Evolutionary conservation across 768 basidiomycete species (phyloP).

Genomic region (Mrakia hoshinonis): DNA sequence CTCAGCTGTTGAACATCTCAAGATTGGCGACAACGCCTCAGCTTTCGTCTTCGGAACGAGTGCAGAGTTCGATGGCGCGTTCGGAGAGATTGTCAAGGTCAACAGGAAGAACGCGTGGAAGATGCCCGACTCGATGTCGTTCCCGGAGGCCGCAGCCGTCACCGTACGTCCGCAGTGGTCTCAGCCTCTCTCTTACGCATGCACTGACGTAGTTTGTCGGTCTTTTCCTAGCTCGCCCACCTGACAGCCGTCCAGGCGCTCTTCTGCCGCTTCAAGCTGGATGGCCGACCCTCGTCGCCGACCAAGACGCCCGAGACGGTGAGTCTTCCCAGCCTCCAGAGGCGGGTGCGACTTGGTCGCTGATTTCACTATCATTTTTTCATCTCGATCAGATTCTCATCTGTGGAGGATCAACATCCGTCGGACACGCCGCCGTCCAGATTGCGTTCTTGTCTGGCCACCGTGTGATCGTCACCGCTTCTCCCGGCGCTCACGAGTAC

Average conservation of each 20-base stretch:
- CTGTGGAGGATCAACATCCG: conserved; percentile 13
- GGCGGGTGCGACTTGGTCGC: no score
- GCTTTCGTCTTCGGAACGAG: conserved; percentile 25
- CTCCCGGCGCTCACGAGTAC: neutral
- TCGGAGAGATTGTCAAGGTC: conserved; percentile 29
- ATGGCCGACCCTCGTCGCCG: neutral
- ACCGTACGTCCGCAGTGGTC: neutral
- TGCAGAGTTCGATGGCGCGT: conserved; percentile 5
- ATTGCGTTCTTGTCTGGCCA: neutral
- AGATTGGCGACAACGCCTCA: conserved; percentile 30
- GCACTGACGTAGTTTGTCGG: neutral
- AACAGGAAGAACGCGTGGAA: conserved; percentile 22
- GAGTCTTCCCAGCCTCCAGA: neutral
- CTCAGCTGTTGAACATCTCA: conserved; percentile 9
- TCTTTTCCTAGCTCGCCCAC: neutral
- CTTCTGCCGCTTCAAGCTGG: neutral
- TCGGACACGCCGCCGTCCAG: conserved; percentile 22
- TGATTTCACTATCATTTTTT: no score
- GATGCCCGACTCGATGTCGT: conserved; percentile 14
- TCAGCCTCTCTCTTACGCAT: neutral
- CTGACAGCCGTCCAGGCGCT: neutral
- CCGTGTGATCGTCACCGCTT: neutral
- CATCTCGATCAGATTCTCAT: conserved; percentile 18
- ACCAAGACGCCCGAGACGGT: neutral
- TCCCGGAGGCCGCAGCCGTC: neutral